Evolutionary conservation across 495 filamentous ascomycete genomes (phyloP).

Genomic region (Aspergillus funiculosus): DNA sequence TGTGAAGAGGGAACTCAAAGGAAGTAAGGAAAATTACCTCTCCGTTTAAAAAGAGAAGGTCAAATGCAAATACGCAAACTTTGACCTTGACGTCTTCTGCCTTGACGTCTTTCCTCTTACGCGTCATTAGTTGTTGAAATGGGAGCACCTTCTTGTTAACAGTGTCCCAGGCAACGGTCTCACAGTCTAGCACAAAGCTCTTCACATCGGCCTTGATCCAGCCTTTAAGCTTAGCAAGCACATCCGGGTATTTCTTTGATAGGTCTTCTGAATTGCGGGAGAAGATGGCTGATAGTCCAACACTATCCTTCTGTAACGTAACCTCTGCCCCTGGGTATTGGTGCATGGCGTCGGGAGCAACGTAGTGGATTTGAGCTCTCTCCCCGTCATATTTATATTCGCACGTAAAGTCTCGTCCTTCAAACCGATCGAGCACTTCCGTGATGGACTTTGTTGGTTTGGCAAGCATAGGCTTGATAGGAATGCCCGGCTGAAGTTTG

Average conservation of each 20-base stretch:
- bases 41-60: conserved; percentile 88
- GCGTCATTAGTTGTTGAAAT: conserved; percentile 96
- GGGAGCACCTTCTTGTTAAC: conserved; percentile 88
- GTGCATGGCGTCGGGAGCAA: conserved; percentile 70
- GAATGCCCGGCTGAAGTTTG: conserved; percentile 90
- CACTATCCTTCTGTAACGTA: conserved; percentile 47
- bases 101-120: conserved; percentile 96
- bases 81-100: conserved; percentile 95
- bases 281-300: conserved; percentile 81
- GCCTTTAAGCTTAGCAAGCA: conserved; percentile 73
- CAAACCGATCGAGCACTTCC: conserved; percentile 94
- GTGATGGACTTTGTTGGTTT: conserved; percentile 99
- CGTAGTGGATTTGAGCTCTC: conserved; percentile 93
- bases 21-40: no score
- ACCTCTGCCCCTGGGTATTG: conserved; percentile 50
- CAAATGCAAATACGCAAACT: conserved; percentile 96
- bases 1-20: no score
- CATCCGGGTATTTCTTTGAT: conserved; percentile 95
- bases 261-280: conserved; percentile 95
- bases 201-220: conserved; percentile 88
- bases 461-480: conserved; percentile 96
- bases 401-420: conserved; percentile 91
- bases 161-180: conserved; percentile 97
- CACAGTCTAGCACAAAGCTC: conserved; percentile 95
- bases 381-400: conserved; percentile 99